phyloP scores from a whole-genome alignment of 78 protist species.

The Chrysochromulina parva region DNA sequence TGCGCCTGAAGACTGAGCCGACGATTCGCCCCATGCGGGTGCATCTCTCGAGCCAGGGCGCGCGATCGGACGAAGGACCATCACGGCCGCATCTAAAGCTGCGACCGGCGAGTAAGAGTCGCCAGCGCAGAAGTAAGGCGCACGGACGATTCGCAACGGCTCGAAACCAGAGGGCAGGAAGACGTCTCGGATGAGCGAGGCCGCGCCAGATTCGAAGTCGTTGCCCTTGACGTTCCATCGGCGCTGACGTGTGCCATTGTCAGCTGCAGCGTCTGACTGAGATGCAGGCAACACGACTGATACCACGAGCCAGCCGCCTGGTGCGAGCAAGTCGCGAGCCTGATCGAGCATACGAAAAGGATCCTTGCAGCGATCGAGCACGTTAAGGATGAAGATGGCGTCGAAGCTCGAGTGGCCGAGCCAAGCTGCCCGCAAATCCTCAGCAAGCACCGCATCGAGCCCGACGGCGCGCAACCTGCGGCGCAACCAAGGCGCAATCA shows the following conservation, averaged over 20 bases:
- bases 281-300: neutral
- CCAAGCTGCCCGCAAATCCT: no score
- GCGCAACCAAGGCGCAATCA: no score
- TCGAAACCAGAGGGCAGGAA: neutral
- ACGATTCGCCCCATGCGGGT: no score
- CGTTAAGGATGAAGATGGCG: neutral
- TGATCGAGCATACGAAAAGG: neutral
- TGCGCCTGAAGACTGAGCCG: no score
- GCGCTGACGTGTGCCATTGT: neutral
- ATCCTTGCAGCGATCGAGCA: slow-evolving; percentile 23
- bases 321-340: neutral
- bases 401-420: neutral
- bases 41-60: no score
- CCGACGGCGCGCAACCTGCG: no score
- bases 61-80: neutral
- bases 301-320: neutral
- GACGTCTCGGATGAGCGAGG: neutral
- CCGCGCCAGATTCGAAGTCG: neutral
- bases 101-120: slow-evolving; percentile 9
- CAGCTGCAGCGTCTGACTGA: neutral
- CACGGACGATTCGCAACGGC: neutral
- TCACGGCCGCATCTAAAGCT: neutral
- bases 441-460: no score
- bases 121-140: slow-evolving; percentile 20
- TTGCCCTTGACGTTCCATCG: neutral